phyloP scores from a whole-genome alignment of 2,329 filamentous ascomycete species.

The Coniochaeta hoffmannii region DNA sequence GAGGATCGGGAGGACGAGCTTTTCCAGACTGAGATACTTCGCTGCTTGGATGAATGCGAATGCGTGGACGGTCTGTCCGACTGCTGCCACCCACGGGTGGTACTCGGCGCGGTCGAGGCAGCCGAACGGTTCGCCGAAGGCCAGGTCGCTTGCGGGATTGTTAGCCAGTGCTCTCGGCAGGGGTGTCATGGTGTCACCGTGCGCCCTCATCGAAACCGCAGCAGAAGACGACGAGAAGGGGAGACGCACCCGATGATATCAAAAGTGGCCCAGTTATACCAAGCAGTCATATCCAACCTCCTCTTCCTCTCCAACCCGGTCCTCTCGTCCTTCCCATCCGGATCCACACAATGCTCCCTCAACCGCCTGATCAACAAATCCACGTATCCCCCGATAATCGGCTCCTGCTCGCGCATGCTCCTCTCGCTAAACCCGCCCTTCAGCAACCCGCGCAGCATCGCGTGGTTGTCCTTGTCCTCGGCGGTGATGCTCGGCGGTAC shows the following conservation, averaged over 20 bases:
- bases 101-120: slow-evolving; percentile 25
- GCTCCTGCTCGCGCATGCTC: slow-evolving; percentile 25
- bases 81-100: slow-evolving; percentile 19
- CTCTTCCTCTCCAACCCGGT: not conserved
- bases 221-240: no score
- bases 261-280: slow-evolving; percentile 26
- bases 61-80: slow-evolving; percentile 17
- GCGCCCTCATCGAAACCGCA: no score
- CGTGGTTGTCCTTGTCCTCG: slow-evolving; percentile 19
- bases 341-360: not conserved
- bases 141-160: slow-evolving; percentile 27
- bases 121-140: slow-evolving; percentile 36
- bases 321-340: slow-evolving; percentile 5
- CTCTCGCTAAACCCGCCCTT: slow-evolving; percentile 10
- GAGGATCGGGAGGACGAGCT: not conserved
- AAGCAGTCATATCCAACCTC: slow-evolving; percentile 6
- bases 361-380: slow-evolving; percentile 19
- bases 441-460: slow-evolving; percentile 24
- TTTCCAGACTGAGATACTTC: not conserved
- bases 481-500: slow-evolving; percentile 19
- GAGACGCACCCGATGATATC: slow-evolving; percentile 26
- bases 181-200: slow-evolving; percentile 4
- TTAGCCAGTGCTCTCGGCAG: not conserved
- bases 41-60: not conserved
- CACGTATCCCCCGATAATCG: slow-evolving; percentile 20